Percentiles rank a stretch among this genome's conserved stretches.
phyloP scores from a whole-genome alignment of 805 yeast genomes.

The Lachancea thermotolerans region DNA sequence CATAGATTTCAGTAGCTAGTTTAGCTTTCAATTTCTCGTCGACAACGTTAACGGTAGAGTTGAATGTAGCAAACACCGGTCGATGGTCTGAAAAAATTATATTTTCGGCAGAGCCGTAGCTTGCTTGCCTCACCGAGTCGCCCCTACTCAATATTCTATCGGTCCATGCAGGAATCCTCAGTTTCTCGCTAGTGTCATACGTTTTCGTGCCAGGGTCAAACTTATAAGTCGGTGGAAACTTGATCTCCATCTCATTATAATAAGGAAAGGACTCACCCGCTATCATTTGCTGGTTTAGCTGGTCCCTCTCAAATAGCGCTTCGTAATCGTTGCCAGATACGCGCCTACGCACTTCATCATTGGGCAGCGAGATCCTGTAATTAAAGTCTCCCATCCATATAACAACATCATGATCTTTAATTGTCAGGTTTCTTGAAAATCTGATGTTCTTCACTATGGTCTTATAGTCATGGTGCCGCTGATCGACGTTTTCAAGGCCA shows the following conservation, averaged over 20 bases:
- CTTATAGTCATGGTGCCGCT: slow-evolving; percentile 81
- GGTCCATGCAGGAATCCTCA: slow-evolving; percentile 96
- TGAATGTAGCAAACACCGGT: slow-evolving; percentile 74
- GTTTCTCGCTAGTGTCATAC: slow-evolving; percentile 88
- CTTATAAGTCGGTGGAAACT: slow-evolving; percentile 88
- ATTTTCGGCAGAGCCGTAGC: slow-evolving; percentile 52
- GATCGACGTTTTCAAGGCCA: slow-evolving; percentile 72
- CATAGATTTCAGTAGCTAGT: slow-evolving; percentile 51
- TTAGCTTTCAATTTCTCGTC: slow-evolving; percentile 48
- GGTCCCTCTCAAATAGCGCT: slow-evolving; percentile 64
- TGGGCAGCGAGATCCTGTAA: slow-evolving; percentile 64
- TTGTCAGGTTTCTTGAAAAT: slow-evolving; percentile 49
- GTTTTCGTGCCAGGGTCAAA: slow-evolving; percentile 77
- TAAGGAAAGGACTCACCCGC: slow-evolving; percentile 72
- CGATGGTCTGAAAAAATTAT: slow-evolving; percentile 79
- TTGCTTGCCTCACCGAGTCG: slow-evolving; percentile 47
- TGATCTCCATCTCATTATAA: slow-evolving; percentile 73
- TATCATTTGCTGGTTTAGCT: slow-evolving; percentile 67
- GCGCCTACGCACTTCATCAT: slow-evolving; percentile 59
- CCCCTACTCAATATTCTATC: slow-evolving; percentile 76
- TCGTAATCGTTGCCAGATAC: slow-evolving; percentile 43
- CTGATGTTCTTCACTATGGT: slow-evolving; percentile 64
- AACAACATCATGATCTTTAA: slow-evolving; percentile 73
- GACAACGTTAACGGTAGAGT: slow-evolving; percentile 55
- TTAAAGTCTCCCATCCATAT: slow-evolving; percentile 96